Evolutionary conservation across 768 basidiomycete genomes (phyloP).

Genomic region (Hydnum rufescens): DNA sequence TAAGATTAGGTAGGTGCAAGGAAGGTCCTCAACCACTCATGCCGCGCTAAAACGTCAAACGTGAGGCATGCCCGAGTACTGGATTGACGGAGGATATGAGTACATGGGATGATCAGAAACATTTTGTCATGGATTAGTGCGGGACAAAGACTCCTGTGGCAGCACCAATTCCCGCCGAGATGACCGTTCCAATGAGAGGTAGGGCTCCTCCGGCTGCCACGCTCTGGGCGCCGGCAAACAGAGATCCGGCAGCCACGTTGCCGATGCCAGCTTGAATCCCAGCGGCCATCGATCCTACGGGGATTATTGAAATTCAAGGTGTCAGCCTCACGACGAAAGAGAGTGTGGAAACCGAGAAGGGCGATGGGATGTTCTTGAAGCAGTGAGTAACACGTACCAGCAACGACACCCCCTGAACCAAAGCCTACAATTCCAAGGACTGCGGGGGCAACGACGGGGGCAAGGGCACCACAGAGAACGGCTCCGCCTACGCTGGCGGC

Average conservation of each 20-base stretch:
- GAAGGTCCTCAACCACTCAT: no score
- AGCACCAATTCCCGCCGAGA: no score
- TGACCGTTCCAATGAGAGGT: background rate
- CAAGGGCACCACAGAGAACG: no score
- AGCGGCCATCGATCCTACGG: slow-evolving; percentile 13
- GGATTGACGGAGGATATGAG: no score
- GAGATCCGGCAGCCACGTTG: slow-evolving; percentile 12
- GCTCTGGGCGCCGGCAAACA: slow-evolving; percentile 13
- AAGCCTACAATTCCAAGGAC: slow-evolving; percentile 3
- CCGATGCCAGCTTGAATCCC: slow-evolving; percentile 14
- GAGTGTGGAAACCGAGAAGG: background rate
- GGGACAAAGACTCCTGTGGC: no score
- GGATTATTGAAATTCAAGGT: background rate
- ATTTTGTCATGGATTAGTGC: no score
- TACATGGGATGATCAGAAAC: no score
- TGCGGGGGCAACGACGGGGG: slow-evolving; percentile 1
- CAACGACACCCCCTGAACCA: slow-evolving; percentile 5
- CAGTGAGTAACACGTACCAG: no score
- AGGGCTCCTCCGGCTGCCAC: background rate
- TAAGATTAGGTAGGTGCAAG: no score
- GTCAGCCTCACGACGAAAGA: background rate
- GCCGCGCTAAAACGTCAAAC: no score
- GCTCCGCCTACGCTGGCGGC: no score
- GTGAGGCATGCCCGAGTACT: no score
- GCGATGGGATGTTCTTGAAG: background rate